Percentiles rank a stretch among this genome's conserved stretches.
These are phyloP conservation scores for Penicillium sp. DNA, from an alignment of 2,329 filamentous ascomycete species.

Conservation along the genomic window DNA sequence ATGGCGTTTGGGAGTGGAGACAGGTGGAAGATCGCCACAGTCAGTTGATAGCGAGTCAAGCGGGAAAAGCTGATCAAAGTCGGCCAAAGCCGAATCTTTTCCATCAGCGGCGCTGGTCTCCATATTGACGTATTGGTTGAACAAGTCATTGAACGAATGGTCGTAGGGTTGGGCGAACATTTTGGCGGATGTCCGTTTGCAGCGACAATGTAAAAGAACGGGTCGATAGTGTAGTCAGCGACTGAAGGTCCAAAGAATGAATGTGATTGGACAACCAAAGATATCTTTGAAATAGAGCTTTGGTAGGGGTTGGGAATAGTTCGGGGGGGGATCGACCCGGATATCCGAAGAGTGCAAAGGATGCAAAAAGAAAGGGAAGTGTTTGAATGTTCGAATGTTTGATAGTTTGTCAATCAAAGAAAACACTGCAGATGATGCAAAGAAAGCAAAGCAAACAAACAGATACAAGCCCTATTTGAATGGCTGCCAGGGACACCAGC, in stretches of 20 bases:
- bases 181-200: constrained; percentile 48
- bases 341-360: constrained; percentile 18
- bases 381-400: constrained; percentile 29
- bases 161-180: constrained; percentile 49
- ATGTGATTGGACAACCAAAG: constrained; percentile 33
- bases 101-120: constrained; percentile 52
- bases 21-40: constrained; percentile 51
- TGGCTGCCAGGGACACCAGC: constrained; percentile 31
- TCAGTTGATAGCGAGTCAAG: constrained; percentile 51
- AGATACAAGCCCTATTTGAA: constrained; percentile 41
- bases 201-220: constrained; percentile 19
- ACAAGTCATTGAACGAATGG: constrained; percentile 60
- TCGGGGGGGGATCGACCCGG: constrained; percentile 20
- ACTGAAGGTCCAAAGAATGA: constrained; percentile 20
- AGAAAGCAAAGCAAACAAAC: constrained; percentile 46
- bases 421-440: constrained; percentile 44
- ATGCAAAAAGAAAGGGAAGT: constrained; percentile 22
- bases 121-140: constrained; percentile 62
- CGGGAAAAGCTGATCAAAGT: constrained; percentile 53
- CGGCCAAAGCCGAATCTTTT: constrained; percentile 49
- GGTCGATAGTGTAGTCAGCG: constrained; percentile 16
- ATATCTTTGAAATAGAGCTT: constrained; percentile 19
- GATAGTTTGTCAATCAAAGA: constrained; percentile 37
- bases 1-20: constrained; percentile 46
- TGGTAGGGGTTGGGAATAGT: constrained; percentile 19